A percentile compares a stretch with the other conserved stretches of the same genome.
Conservation (phyloP, 345 rosid species). For the Geranium brycei region DNA sequence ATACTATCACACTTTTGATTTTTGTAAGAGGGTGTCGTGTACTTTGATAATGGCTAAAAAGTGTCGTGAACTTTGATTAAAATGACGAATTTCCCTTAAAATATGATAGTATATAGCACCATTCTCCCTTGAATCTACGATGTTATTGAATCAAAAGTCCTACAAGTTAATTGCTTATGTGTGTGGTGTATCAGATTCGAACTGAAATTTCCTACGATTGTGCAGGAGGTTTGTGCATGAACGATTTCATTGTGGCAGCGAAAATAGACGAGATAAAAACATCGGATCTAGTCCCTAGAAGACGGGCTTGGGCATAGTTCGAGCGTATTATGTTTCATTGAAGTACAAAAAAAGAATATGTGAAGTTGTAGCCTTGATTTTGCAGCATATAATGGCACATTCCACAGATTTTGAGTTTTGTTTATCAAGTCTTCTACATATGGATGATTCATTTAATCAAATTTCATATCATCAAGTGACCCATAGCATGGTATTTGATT, state of each 20-base stretch:
- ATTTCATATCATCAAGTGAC: background rate
- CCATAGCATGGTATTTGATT: too few relatives aligned
- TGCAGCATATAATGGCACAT: background rate
- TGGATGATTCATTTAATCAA: background rate
- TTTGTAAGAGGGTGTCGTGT: too few relatives aligned
- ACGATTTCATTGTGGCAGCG: constrained; percentile 81
- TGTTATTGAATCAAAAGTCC: too few relatives aligned
- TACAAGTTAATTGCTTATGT: background rate
- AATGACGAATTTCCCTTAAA: too few relatives aligned
- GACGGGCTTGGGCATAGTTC: constrained; percentile 67
- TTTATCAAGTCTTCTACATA: background rate
- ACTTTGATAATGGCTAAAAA: too few relatives aligned
- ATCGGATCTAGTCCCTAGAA: constrained; percentile 71
- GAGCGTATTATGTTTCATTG: background rate
- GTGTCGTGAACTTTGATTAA: too few relatives aligned
- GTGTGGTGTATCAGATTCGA: background rate
- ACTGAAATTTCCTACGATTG: background rate
- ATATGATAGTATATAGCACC: too few relatives aligned
- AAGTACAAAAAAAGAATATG: background rate
- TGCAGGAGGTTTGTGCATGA: constrained; percentile 83
- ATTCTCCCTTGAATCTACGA: too few relatives aligned
- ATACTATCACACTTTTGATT: too few relatives aligned
- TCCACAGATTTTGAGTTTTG: background rate
- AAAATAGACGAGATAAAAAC: constrained; percentile 74
- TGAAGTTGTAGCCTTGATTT: background rate